Evolutionary conservation across 305 asterid species (phyloP).

Genomic region (Salvia sclarea): DNA sequence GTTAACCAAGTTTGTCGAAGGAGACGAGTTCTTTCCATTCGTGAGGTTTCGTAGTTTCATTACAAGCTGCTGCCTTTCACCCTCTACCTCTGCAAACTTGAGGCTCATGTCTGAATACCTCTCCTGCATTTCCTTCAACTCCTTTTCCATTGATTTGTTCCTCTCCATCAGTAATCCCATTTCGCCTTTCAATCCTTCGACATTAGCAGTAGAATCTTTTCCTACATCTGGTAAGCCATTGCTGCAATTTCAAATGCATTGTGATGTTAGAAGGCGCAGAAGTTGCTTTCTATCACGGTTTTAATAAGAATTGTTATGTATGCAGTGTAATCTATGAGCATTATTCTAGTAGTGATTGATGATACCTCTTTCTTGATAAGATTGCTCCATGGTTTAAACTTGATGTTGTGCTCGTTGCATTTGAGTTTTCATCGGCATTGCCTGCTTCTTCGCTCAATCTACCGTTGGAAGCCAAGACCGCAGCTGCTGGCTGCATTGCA

Average conservation of each 20-base stretch:
- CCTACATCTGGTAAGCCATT: neutral
- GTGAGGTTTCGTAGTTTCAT: slow-evolving; percentile 74
- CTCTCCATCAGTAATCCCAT: slow-evolving; percentile 48
- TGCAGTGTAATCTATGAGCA: too few species aligned
- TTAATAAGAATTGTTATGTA: too few species aligned
- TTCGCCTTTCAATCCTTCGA: slow-evolving; percentile 39
- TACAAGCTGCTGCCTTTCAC: slow-evolving; percentile 86
- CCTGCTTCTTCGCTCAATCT: slow-evolving; percentile 4
- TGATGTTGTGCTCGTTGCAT: neutral
- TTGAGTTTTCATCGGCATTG: slow-evolving; percentile 7
- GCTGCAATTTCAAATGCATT: slow-evolving; percentile 35
- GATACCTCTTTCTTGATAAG: slow-evolving; percentile 39
- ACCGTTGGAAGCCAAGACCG: slow-evolving; percentile 16
- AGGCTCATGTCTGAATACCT: slow-evolving; percentile 89
- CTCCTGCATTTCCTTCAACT: slow-evolving; percentile 87
- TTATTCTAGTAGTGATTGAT: too few species aligned
- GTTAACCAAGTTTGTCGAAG: neutral
- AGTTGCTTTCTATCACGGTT: neutral
- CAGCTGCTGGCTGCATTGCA: slow-evolving; percentile 41
- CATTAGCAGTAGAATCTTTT: neutral
- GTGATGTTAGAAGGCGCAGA: slow-evolving; percentile 31
- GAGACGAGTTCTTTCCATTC: slow-evolving; percentile 44
- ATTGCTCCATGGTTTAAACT: slow-evolving; percentile 11
- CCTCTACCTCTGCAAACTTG: slow-evolving; percentile 94
- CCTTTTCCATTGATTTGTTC: slow-evolving; percentile 64